A percentile compares a stretch with the other conserved stretches of the same genome.
These are phyloP conservation scores for baker's yeast (Saccharomyces cerevisiae) DNA, from an alignment of 805 yeast species.

Conservation along the genomic window DNA sequence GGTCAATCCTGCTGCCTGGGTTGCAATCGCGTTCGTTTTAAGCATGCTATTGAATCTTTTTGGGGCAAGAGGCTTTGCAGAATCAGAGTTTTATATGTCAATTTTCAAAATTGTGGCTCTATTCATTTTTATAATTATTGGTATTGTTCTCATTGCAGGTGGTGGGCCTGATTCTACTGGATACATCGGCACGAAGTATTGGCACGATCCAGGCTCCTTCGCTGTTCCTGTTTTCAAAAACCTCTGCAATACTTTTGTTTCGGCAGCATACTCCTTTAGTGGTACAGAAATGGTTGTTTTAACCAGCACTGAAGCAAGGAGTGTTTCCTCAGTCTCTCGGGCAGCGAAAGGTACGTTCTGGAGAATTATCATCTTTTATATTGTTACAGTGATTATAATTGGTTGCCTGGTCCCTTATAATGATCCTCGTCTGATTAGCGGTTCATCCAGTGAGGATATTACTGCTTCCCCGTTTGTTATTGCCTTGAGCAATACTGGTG, in stretches of 20 bases:
- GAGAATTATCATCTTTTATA: constrained; percentile 53
- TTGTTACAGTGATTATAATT: constrained; percentile 44
- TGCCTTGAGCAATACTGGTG: constrained; percentile 38
- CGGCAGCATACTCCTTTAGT: constrained; percentile 57
- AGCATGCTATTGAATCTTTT: constrained; percentile 45
- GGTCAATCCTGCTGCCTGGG: constrained; percentile 47
- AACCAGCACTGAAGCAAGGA: constrained; percentile 58
- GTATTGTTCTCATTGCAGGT: constrained; percentile 49
- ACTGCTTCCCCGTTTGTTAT: constrained; percentile 46
- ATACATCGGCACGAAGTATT: constrained; percentile 51
- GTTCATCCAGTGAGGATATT: constrained; percentile 42
- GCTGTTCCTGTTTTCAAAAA: constrained; percentile 45
- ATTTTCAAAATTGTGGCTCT: constrained; percentile 38
- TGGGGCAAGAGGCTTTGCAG: constrained; percentile 64
- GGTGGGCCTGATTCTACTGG: constrained; percentile 54
- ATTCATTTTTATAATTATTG: constrained; percentile 44
- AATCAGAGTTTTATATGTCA: constrained; percentile 48
- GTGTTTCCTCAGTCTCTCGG: constrained; percentile 49
- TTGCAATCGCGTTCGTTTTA: constrained; percentile 44
- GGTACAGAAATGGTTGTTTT: constrained; percentile 61
- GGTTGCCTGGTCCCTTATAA: constrained; percentile 54
- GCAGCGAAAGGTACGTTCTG: constrained; percentile 61
- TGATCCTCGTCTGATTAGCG: constrained; percentile 39
- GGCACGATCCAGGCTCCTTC: constrained; percentile 51
- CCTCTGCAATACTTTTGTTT: constrained; percentile 54